Evolutionary conservation across 2,329 filamentous ascomycete genomes (phyloP), one percentile per base, ranked within the genome.

Genomic region (Ophiobolus disseminans): DNA sequence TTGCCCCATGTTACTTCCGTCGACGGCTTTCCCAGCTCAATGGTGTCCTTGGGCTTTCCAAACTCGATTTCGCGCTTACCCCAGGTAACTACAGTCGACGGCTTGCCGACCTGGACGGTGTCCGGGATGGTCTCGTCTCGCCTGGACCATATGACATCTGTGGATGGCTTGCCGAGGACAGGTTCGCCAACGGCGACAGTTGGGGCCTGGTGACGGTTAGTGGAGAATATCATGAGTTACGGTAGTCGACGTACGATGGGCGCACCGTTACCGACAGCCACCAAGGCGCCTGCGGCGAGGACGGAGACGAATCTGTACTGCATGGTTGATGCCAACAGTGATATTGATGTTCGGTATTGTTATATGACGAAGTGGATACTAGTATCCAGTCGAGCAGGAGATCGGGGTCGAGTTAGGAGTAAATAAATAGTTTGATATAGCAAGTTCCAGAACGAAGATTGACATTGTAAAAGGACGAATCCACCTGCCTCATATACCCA

Each of bases 271-370:
- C 57, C 57, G 8, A 57, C 57, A 28, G 53, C 56, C 26, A 66
- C 34, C 25, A 70, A 20, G 23, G 56, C 50, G 42, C 65, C 55
- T 30, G 54, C 57, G 45, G 63, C 62, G 22, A 69, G 50, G 16
- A 60, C 53, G 26, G 65, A 65, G 4, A 65, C 57, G 9, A 66
- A 44, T 44, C 56, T 60, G 55, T 66, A 64, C 37, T 66, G 65
- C 66, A 70, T 68, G 22, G 25, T 48, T 14, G 8, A 22, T 21
- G 11, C 20, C 14, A 30, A 20, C 11, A 13, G 19, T 26, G 11
- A 11, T 21, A 23, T 16, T 30, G 11, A 21, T 17, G 3, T 35
- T n/a, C 6, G 40, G 26, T 25, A 22, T 13, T 41, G 28, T 26
- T 34, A 39, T 10, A 28, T 31, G 16, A 39, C 23, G 34, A 41